Base-by-base conservation (phyloP, 176 grass and related monocot species). In the Thalia dealbata region DNA sequence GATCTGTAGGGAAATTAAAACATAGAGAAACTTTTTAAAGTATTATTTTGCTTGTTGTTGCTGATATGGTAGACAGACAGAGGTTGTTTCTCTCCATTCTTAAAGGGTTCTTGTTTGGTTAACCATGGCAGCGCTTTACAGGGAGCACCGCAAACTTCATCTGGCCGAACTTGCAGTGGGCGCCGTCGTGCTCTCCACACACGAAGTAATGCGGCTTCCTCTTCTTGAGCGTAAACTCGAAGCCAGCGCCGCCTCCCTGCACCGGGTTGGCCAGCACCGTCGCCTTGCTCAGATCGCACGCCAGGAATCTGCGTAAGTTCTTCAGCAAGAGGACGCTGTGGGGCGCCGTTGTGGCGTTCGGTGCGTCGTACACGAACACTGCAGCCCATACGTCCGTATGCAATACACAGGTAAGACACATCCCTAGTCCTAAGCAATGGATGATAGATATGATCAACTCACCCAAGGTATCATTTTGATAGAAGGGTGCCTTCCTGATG, bases 311-410 rank as follows among this genome's bases (percentile, higher is more conserved):
- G 3, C 73, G 76, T 1, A 69, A 21, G 80, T 73, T 91, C 23
- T 79, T 85, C 90, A 93, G 79, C 81, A 99, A 46, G 77, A 84
- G 91, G 55, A 99, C 95, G 50, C 81, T 88, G 81, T 99, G 95
- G 26, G 95, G 83, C 67, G 84, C 85, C 32, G 82, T 78, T 61
- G 87, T 86, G 45, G 78, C 83, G 78, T 78, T 99, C 59, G 95
- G 95, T 21, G 90, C 85, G 65, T 99, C 90, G 70, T 93, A 99
- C 77, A 77, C 93, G 85, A 99, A 99, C 63, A 99, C 95, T 99
- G 79, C 82, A 67, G 0, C 8, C 8, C n/a, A n/a, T n/a, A n/a
- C n/a, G 29, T 45, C 4, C 22, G 6, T 63, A 38, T 25, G 35
- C 70, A 12, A 48, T 46, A 38, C 28, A 6, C 12, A 73, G 23